Conservation (phyloP, 1,139 yeast genomes). For the Scheffersomyces lignicola region DNA sequence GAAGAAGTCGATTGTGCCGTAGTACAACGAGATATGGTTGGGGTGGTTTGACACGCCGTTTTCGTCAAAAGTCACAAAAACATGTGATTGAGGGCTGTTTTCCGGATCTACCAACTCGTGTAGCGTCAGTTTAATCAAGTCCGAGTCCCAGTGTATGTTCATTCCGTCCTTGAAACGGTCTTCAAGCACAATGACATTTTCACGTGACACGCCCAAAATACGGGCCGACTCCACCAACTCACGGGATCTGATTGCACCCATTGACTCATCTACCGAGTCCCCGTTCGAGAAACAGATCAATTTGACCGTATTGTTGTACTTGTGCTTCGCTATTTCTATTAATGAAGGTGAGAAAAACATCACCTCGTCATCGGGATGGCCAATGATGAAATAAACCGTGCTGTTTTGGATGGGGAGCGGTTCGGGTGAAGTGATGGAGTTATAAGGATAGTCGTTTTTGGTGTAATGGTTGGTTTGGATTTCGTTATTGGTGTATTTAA, state of each 20-base stretch:
- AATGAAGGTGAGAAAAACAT: slow-evolving; percentile 94
- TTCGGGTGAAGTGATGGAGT: slow-evolving; percentile 37
- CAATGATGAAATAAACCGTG: slow-evolving; percentile 60
- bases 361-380: slow-evolving; percentile 98
- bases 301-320: slow-evolving; percentile 51
- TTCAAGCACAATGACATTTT: slow-evolving; percentile 48
- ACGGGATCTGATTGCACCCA: slow-evolving; percentile 59
- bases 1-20: slow-evolving; percentile 50
- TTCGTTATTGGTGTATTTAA: slow-evolving; percentile 29
- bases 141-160: slow-evolving; percentile 63
- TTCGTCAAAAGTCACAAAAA: slow-evolving; percentile 77
- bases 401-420: slow-evolving; percentile 35
- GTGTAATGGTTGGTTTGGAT: slow-evolving; percentile 26
- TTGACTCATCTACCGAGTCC: slow-evolving; percentile 59
- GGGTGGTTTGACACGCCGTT: slow-evolving; percentile 83
- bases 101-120: slow-evolving; percentile 15
- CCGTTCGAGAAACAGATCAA: slow-evolving; percentile 80
- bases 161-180: slow-evolving; percentile 66
- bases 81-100: slow-evolving; percentile 22
- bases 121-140: slow-evolving; percentile 36
- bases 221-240: slow-evolving; percentile 64
- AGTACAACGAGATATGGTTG: slow-evolving; percentile 71
- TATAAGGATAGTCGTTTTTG: slow-evolving; percentile 32
- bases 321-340: slow-evolving; percentile 48
- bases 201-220: slow-evolving; percentile 52